Evolutionary conservation across 306 rosid species (phyloP), one percentile per base, ranked within the genome.

Genomic region (Lagenaria siceraria): DNA sequence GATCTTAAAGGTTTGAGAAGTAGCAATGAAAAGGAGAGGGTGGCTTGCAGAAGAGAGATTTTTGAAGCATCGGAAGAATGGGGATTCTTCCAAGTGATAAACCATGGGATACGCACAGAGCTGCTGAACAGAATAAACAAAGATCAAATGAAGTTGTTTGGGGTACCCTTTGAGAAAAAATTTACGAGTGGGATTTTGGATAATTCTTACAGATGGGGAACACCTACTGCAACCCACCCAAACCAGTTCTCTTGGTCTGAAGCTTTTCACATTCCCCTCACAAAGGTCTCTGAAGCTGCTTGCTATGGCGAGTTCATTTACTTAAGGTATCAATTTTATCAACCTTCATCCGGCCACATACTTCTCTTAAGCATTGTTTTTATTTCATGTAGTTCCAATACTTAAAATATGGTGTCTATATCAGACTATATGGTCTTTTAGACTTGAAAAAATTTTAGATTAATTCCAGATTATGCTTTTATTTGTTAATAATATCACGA

Each of bases 261-360:
- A 91, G 96, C 97, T 48, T 93, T 93, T 81, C 97, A 93, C 88
- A 87, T 93, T 87, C 96, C 98, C 80, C 93, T 89, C 81, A 80
- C 87, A 75, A 89, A 87, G 82, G 87, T 91, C 62, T 88, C 97
- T 51, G 89, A 91, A 61, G 68, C 84, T 79, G 83, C 81, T 81
- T 84, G 85, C 80, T 91, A 92, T 86, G 96, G 86, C 59, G 92
- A 91, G 59, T 88, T 88, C 84, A 79, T 49, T 80, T 82, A 89
- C 74, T 70, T 93, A 61, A 91, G 98, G 96, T 89, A 90, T 24
- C n/a, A 36, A 38, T 22, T 48, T 19, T 63, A 11, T 51, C 46
- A 59, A 63, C 46, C 61, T 54, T 58, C 33, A 29, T 25, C 51
- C 25, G 18, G 19, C 46, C 35, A 49, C 27, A 74, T 29, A 78